phyloP scores from a whole-genome alignment of 2,329 filamentous ascomycete genomes.

The Paecilomyces variotii region DNA sequence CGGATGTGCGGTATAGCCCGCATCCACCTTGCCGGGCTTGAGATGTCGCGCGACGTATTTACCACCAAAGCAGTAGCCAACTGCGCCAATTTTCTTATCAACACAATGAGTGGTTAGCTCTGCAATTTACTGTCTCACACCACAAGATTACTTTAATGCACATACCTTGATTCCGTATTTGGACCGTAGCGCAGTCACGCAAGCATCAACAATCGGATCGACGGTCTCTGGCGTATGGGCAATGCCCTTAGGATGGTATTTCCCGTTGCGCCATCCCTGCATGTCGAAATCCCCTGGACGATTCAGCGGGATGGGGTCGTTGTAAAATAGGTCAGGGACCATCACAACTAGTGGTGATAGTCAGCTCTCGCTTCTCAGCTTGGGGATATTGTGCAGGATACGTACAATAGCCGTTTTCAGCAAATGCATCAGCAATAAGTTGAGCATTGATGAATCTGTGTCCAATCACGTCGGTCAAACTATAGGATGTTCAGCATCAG shows the following conservation, averaged over 20 bases:
- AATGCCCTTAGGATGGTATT: background rate
- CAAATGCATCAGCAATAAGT: slow-evolving; percentile 61
- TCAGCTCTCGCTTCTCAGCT: background rate
- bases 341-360: slow-evolving; percentile 35
- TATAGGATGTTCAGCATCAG: background rate
- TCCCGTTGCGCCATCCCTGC: slow-evolving; percentile 28
- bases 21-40: slow-evolving; percentile 51
- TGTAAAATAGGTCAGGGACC: slow-evolving; percentile 57
- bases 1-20: slow-evolving; percentile 64
- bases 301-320: slow-evolving; percentile 46
- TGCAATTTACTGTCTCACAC: slow-evolving; percentile 4
- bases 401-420: slow-evolving; percentile 54
- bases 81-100: slow-evolving; percentile 13
- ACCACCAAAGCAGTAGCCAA: slow-evolving; percentile 21
- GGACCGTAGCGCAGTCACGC: slow-evolving; percentile 26
- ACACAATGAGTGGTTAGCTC: background rate
- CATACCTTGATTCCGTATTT: slow-evolving; percentile 16
- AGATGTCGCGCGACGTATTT: slow-evolving; percentile 63
- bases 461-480: slow-evolving; percentile 45
- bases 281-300: slow-evolving; percentile 40
- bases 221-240: slow-evolving; percentile 33
- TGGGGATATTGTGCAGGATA: background rate
- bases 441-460: slow-evolving; percentile 46
- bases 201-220: slow-evolving; percentile 40
- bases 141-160: background rate